Conservation (phyloP, 257 asterid genomes). For the Solanum medicagineum region DNA sequence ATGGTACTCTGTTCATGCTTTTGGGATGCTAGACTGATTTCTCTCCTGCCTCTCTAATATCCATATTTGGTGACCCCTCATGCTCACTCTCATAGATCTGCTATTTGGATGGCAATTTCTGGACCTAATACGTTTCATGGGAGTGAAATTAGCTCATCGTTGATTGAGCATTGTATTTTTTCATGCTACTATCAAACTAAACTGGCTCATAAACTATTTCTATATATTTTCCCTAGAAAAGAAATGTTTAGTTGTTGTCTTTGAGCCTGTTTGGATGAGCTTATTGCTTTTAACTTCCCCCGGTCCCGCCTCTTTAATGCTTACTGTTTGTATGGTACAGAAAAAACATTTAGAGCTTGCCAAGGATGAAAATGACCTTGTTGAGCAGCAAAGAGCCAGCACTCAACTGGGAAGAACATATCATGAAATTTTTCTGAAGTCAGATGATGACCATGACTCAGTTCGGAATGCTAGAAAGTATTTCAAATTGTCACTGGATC, state of each 20-base stretch:
- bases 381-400: slow-evolving; percentile 92
- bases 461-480: slow-evolving; percentile 65
- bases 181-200: not conserved
- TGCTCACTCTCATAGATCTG: not conserved
- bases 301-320: not conserved
- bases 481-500: slow-evolving; percentile 56
- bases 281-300: no score
- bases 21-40: not conserved
- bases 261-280: no score
- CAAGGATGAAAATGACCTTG: slow-evolving; percentile 44
- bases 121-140: not conserved
- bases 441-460: slow-evolving; percentile 67
- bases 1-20: not conserved
- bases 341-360: slow-evolving; percentile 84
- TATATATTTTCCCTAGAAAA: not conserved
- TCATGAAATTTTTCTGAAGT: slow-evolving; percentile 69
- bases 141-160: not conserved
- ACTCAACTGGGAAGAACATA: slow-evolving; percentile 97
- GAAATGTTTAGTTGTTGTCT: not conserved
- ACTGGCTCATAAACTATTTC: not conserved
- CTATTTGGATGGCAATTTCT: not conserved
- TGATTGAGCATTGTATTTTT: not conserved
- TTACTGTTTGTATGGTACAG: slow-evolving; percentile 21
- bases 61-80: not conserved
- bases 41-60: not conserved